A percentile compares a stretch with the other conserved stretches of the same genome.
These are phyloP conservation scores for Paralagenidium karlingii DNA, from an alignment of 352 stramenopile species.

Conservation along the genomic window DNA sequence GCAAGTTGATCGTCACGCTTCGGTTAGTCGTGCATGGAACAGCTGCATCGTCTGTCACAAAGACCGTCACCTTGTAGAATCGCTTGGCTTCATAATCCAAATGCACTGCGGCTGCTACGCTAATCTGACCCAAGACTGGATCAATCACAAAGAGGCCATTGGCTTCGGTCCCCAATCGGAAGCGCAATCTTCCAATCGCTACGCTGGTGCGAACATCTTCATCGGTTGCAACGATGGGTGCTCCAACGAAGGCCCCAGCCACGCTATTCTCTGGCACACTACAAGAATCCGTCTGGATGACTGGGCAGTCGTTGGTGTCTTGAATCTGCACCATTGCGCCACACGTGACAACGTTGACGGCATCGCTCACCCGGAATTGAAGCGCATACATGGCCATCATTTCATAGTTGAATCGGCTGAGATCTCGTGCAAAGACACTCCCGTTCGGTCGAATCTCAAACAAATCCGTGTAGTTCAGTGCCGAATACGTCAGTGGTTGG, in stretches of 20 bases:
- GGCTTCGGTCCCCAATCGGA: not conserved
- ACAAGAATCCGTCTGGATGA: constrained; percentile 11
- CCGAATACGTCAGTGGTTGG: constrained; percentile 2
- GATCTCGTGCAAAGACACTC: constrained; percentile 6
- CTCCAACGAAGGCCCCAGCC: constrained; percentile 10
- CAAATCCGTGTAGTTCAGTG: not conserved
- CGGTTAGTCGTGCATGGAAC: constrained; percentile 7
- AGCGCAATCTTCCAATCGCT: not conserved
- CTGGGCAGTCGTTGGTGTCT: constrained; percentile 39
- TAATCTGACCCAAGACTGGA: not conserved
- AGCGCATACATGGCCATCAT: constrained; percentile 4
- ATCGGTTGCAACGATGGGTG: constrained; percentile 8
- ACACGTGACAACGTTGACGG: constrained; percentile 15
- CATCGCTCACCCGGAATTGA: constrained; percentile 7
- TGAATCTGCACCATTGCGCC: constrained; percentile 13
- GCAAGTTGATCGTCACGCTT: constrained; percentile 7
- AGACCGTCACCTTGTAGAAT: constrained; percentile 5
- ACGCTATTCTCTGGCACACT: constrained; percentile 28
- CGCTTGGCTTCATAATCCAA: constrained; percentile 8
- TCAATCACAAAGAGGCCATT: constrained; percentile 8
- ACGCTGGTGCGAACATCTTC: constrained; percentile 10
- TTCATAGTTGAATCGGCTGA: constrained; percentile 15
- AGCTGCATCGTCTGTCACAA: constrained; percentile 12
- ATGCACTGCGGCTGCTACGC: not conserved
- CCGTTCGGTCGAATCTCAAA: constrained; percentile 6